Conservation (phyloP, 2,329 filamentous ascomycete species). For the Aspergillus sp. region DNA sequence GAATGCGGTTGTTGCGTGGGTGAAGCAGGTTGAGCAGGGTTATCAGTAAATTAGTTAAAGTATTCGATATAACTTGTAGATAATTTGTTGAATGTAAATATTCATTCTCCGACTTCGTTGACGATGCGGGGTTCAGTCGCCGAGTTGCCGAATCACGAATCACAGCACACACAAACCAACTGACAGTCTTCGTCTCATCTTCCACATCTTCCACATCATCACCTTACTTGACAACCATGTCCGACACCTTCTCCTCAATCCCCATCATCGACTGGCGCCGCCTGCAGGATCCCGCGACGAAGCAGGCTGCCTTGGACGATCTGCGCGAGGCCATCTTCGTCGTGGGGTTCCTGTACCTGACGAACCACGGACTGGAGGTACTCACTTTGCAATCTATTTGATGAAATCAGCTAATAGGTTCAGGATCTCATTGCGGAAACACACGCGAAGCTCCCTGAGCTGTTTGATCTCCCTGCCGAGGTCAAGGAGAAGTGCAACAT, state of each 20-base stretch:
- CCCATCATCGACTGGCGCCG: constrained; percentile 31
- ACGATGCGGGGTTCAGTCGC: too few relatives aligned
- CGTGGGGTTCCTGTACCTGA: constrained; percentile 37
- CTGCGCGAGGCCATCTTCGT: constrained; percentile 36
- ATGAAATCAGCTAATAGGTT: not conserved
- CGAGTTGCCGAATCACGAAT: too few relatives aligned
- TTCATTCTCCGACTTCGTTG: too few relatives aligned
- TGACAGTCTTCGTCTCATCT: too few relatives aligned
- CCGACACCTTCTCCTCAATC: constrained; percentile 29
- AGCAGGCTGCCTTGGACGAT: constrained; percentile 22
- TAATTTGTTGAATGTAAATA: too few relatives aligned
- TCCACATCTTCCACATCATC: too few relatives aligned
- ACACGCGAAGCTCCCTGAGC: constrained; percentile 23
- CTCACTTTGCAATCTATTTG: not conserved
- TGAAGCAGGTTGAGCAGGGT: constrained; percentile 22
- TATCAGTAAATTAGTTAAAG: too few relatives aligned
- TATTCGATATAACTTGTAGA: too few relatives aligned
- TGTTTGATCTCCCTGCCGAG: constrained; percentile 27
- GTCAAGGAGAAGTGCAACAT: constrained; percentile 31
- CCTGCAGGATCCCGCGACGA: constrained; percentile 25
- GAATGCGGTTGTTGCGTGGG: constrained; percentile 50
- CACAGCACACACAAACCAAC: too few relatives aligned
- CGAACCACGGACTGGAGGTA: constrained; percentile 37
- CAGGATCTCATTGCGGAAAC: constrained; percentile 24
- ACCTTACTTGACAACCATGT: constrained; percentile 13